These are phyloP conservation scores for Polygonum aviculare DNA, from an alignment of 148 eudicot species.

Conservation along the genomic window DNA sequence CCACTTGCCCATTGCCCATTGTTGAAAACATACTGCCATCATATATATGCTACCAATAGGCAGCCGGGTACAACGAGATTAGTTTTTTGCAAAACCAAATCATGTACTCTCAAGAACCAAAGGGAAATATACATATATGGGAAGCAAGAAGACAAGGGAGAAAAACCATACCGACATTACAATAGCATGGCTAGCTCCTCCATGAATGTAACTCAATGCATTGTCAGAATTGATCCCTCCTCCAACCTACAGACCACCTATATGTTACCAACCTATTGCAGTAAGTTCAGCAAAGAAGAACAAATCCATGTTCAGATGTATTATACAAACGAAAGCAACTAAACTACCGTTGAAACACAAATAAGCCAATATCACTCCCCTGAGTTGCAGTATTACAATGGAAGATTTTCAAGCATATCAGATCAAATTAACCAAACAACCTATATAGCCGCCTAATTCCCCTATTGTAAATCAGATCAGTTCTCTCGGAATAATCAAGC, in stretches of 20 bases:
- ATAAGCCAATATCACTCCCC: background rate
- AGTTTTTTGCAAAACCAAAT: background rate
- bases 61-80: background rate
- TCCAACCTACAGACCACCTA: conserved; percentile 98
- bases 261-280: conserved; percentile 41
- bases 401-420: background rate
- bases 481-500: no score
- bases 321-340: background rate
- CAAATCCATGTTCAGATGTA: background rate
- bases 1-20: no score
- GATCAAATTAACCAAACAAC: background rate
- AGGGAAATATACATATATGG: background rate
- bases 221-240: conserved; percentile 81
- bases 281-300: conserved; percentile 44
- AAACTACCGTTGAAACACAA: background rate
- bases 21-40: conserved; percentile 82
- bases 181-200: conserved; percentile 97
- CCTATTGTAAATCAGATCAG: no score
- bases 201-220: conserved; percentile 71
- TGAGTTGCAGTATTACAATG: no score
- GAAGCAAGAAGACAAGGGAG: background rate
- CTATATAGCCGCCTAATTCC: no score
- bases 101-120: background rate
- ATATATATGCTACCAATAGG: conserved; percentile 6
- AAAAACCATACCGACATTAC: conserved; percentile 65